phyloP scores from a whole-genome alignment of 306 rosid genomes.

The Abrus pulchellus region DNA sequence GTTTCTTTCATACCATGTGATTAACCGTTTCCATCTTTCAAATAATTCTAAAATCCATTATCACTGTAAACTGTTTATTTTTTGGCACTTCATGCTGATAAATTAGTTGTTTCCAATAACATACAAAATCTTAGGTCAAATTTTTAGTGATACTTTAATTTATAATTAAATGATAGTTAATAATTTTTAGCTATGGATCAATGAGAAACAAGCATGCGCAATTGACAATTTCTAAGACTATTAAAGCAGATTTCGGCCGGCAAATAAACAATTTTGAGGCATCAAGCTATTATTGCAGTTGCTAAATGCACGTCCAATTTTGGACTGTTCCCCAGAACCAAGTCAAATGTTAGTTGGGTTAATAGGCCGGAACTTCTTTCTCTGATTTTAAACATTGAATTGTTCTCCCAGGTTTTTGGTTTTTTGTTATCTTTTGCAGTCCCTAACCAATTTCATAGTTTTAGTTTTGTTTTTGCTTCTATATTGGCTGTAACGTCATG shows the following conservation, averaged over 20 bases:
- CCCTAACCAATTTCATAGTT: neutral
- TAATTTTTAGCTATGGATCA: no score
- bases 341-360: neutral
- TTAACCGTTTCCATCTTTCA: no score
- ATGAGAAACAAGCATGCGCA: neutral
- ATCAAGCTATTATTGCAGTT: neutral
- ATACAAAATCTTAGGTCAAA: no score
- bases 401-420: neutral
- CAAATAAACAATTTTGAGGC: slow-evolving; percentile 41
- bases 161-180: no score
- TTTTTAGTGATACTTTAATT: neutral
- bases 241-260: slow-evolving; percentile 62
- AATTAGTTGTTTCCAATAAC: neutral
- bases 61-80: neutral
- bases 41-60: neutral
- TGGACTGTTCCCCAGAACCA: neutral
- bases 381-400: neutral
- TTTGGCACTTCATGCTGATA: neutral
- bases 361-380: slow-evolving; percentile 3
- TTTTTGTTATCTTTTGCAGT: neutral
- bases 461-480: slow-evolving; percentile 22
- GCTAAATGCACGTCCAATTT: slow-evolving; percentile 32
- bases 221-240: slow-evolving; percentile 21
- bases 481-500: neutral
- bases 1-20: no score